Evolutionary conservation across 768 basidiomycete species (phyloP), one percentile per base, ranked within the genome.

Genomic region (Harrya chromipes): DNA sequence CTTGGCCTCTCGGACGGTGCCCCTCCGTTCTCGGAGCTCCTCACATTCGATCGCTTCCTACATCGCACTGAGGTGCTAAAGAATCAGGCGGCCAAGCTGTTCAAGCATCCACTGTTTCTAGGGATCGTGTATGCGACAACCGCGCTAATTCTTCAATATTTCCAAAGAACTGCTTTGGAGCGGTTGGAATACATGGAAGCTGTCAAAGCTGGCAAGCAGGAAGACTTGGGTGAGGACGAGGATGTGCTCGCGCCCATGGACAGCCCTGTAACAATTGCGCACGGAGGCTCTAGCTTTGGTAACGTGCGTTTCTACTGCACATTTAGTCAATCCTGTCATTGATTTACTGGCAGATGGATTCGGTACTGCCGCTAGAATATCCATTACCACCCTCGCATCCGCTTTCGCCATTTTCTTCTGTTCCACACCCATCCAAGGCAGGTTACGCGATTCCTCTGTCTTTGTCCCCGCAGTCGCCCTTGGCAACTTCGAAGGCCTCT

Each of bases 31-130:
- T n/a, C n/a, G n/a, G n/a, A 68, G 14, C 61, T 82, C 13, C 66
- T 82, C n/a, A 72, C 78, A 3, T 64, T 53, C 6, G 52, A 61
- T 20, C 73, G 78, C 10, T 81, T 82, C 59, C 53, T 76, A 35
- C 57, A 72, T 14, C 70, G 80, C 6, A 72, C 69, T 27, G 61
- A 58, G 29, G 52, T 61, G 29, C 64, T 76, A 19, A 68, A 71
- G 55, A 55, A 59, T 16, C 73, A 77, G 53, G 59, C 72, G 1
- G 54, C 53, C 16, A 47, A 54, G 2, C 58, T 62, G n/a, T 54
- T 75, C 0, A 64, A 61, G 2, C 73, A 79, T 43, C 79, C 78
- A 2, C 59, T 79, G 17, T 73, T 77, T 39, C 54, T 72, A 26
- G 77, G 79, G 43, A 59, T 79, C 9, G 64, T 64, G 13, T 59